phyloP scores from a whole-genome alignment of 306 rosid species.

The Purshia tridentata region DNA sequence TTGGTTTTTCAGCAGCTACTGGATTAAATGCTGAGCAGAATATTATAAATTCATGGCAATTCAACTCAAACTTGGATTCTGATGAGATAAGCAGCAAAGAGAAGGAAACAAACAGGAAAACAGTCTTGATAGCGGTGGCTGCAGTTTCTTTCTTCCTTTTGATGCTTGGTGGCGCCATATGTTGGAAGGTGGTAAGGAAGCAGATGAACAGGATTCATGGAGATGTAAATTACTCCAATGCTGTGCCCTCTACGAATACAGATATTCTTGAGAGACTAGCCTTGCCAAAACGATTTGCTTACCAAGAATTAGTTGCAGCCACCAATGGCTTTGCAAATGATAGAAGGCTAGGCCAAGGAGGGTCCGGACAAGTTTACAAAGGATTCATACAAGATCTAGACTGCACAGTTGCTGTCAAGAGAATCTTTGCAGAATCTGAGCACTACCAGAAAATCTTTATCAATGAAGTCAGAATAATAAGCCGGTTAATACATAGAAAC shows the following conservation, averaged over 20 bases:
- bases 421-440: slow-evolving; percentile 39
- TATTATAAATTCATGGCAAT: slow-evolving; percentile 14
- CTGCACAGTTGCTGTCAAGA: slow-evolving; percentile 47
- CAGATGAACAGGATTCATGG: neutral
- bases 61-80: slow-evolving; percentile 14
- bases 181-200: slow-evolving; percentile 5
- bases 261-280: slow-evolving; percentile 31
- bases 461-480: slow-evolving; percentile 50
- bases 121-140: neutral
- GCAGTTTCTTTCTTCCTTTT: neutral
- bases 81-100: neutral
- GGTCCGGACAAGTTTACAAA: slow-evolving; percentile 47
- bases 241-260: neutral
- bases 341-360: slow-evolving; percentile 48
- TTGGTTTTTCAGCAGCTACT: slow-evolving; percentile 29
- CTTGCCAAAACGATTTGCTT: slow-evolving; percentile 44
- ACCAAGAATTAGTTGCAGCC: slow-evolving; percentile 39
- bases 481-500: slow-evolving; percentile 52
- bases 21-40: neutral
- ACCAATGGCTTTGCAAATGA: slow-evolving; percentile 42
- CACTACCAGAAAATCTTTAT: slow-evolving; percentile 34
- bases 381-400: slow-evolving; percentile 36
- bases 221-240: neutral
- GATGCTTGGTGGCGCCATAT: neutral
- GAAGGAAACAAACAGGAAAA: neutral